Percentiles rank a stretch among this genome's conserved stretches.
phyloP scores from a whole-genome alignment of 2,329 filamentous ascomycete genomes.

The Myriosclerotinia scirpicola region DNA sequence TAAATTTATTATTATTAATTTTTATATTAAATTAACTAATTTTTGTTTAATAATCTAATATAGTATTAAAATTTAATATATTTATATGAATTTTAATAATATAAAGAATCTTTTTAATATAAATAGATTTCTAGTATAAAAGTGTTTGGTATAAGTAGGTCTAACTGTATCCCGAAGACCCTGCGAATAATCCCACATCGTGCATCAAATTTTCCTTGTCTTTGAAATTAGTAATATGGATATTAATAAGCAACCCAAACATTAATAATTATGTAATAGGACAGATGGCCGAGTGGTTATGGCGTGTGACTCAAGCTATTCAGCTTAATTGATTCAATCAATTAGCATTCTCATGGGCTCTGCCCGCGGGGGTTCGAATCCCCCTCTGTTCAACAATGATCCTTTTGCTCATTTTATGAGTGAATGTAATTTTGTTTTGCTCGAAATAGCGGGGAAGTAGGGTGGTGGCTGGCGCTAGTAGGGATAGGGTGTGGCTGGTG shows the following conservation, averaged over 20 bases:
- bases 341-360: constrained; percentile 22
- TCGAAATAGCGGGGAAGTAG: background rate
- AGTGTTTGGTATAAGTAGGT: too few relatives aligned
- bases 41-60: too few relatives aligned
- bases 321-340: constrained; percentile 8
- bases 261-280: background rate
- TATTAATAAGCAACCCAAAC: fast-evolving
- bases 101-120: too few relatives aligned
- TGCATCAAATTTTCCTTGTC: background rate
- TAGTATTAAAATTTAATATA: too few relatives aligned
- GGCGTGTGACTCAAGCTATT: constrained; percentile 25
- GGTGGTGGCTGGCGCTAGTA: too few relatives aligned
- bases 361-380: constrained; percentile 26
- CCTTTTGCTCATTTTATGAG: background rate
- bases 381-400: constrained; percentile 21
- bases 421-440: background rate
- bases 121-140: too few relatives aligned
- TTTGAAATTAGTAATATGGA: fast-evolving
- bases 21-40: too few relatives aligned
- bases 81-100: too few relatives aligned
- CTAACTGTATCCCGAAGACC: background rate
- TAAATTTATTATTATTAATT: too few relatives aligned
- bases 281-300: constrained; percentile 26
- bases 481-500: too few relatives aligned
- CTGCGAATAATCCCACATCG: constrained; percentile 5